Base-by-base conservation (phyloP, 805 yeast genomes). In the Nakazawaea populi region DNA sequence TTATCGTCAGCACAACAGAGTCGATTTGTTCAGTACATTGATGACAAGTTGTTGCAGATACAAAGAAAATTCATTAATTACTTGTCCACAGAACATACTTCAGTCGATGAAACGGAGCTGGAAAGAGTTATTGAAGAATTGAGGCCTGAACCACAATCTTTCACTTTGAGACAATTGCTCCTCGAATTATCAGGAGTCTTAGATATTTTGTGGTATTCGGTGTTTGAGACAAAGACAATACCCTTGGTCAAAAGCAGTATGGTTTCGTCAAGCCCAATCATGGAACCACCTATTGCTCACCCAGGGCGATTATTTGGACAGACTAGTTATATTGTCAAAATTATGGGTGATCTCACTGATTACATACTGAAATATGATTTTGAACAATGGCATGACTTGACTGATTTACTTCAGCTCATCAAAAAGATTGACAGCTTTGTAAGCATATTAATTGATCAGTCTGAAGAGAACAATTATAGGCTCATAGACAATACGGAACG, bases 281-380 rank as follows among this genome's bases (percentile, higher is more conserved):
- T 37, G 5, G 51, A 43, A 36, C 42, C 46, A 12, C 53, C 53
- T 5, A 37, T 40, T 11, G 43, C 58, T 6, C 55, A 58, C 12
- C 55, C 60, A 14, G 40, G 53, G 28, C 52, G 53, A 5, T 37
- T 56, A n/a, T 79, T 78, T 59, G 88, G 87, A 0, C 91, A 85
- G 61, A 70, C 76, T 0, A 80, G 81, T 48, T 85, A 84, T 56
- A 64, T 85, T 14, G 68, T 88, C 28, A 73, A 75, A 40, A 72
- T 87, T 2, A 77, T 88, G 46, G 89, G 86, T 46, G 90, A 85
- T 54, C 59, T 85, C 31, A 74, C 81, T 45, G 91, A 85, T 55
- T 85, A 77, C 56, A 56, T 83, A 7, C 74, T 69, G 11, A 80
- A 74, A 55, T 70, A 62, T 45, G 46, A 52, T 1, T 11, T 65